Base-by-base conservation (phyloP, 495 filamentous ascomycete genomes). In the Penicillium ucsense region DNA sequence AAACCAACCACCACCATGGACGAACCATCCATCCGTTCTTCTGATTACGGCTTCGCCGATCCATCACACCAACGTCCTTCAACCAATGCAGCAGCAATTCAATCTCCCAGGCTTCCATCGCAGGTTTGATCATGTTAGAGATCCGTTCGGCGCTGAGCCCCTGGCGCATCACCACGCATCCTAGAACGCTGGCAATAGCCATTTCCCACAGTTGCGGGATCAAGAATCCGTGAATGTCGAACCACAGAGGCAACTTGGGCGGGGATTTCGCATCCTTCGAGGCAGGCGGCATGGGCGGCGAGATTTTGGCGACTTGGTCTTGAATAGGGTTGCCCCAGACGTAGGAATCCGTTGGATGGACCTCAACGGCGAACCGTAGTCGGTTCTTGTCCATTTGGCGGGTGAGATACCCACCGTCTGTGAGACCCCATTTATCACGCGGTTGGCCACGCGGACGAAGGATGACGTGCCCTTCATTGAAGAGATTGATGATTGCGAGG, bases 1-100 rank as follows among this genome's bases (percentile, higher is more conserved):
- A 38, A 45, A 64, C 54, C 71, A 74, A 63, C 82, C 84, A 89
- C 85, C 85, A 89, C 79, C 83, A 88, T 60, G 85, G 81, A 38
- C 59, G 62, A 8, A 76, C 70, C 5, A 55, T 70, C 64, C 78
- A 80, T 4, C 67, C 58, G 3, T 64, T 44, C 5, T 65, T 60
- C 12, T 60, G 50, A 41, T 60, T 64, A 11, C 43, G 49, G 54
- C 53, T 61, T 30, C 48, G 54, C 30, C 54, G 50, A 10, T 48
- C 46, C 45, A 66, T 59, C 46, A 76, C 50, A 2, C 79, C 81
- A 38, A 77, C 65, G 31, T 66, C 45, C 36, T 62, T 63, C 45
- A 79, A 56, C 87, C 87, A 94, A n/a, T 74, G 71, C 43, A 89
- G 49, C 36, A 89, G 57, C 37, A 80, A 33, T 62, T 75, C 67